Base-by-base conservation (phyloP, 306 rosid genomes). In the Dryas octopetala region DNA sequence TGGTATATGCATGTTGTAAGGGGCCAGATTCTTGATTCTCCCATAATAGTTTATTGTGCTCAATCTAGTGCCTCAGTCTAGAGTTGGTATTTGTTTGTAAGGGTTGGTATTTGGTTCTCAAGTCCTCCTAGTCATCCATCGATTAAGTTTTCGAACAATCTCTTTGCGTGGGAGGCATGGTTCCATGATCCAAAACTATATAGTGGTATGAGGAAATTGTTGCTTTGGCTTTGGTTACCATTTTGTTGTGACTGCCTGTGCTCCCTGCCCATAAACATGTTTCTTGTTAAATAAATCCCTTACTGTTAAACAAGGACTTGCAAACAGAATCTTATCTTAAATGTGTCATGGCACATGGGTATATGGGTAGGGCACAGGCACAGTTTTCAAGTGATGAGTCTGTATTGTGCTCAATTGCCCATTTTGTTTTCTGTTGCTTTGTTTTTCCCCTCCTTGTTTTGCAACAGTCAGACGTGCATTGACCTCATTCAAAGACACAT, bases 321-420 rank as follows among this genome's bases (percentile, higher is more conserved):
- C 68, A 78, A 68, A 60, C n/a, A 71, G 53, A 62, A 84, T 47
- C 78, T 64, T 80, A 78, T 83, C 87, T 71, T 43, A 7, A 5
- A 58, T 64, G 50, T 68, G 74, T 63, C 73, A 23, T 71, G 75
- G 68, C 59, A 60, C 77, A 60, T 60, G 83, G 57, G 80, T 81
- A 9, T 41, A 81, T 82, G 87, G 83, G 83, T 71, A 62, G 77
- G 83, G 83, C 77, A 55, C 82, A 78, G 83, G 83, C 76, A 55
- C 82, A 78, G 40, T 60, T 78, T 61, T 2, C 74, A 73, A 63
- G 59, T 15, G 52, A 60, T 68, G 58, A 73, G 83, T 54, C 77
- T 64, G 44, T 26, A 23, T 32, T 32, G 2, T 32, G 38, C 46
- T 60, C 63, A 62, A 47, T 78, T 51, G 72, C 66, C 62, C 54